These are phyloP conservation scores for Lycium ferocissimum DNA, from an alignment of 257 asterid species.

Conservation along the genomic window DNA sequence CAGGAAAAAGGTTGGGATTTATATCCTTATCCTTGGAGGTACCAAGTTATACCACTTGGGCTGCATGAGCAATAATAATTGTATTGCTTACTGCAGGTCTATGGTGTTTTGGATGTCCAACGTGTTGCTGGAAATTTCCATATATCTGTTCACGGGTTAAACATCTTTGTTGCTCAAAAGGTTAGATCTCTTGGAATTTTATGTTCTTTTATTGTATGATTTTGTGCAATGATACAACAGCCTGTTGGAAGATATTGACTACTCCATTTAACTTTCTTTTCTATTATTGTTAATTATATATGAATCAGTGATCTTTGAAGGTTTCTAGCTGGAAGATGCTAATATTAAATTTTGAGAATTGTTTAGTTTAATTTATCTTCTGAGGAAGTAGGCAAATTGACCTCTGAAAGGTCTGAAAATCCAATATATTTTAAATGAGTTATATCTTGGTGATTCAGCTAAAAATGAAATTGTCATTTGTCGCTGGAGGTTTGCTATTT, in stretches of 20 bases:
- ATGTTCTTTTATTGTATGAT: slow-evolving; percentile 28
- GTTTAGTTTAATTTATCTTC: background rate
- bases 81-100: slow-evolving; percentile 64
- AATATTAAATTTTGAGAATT: background rate
- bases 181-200: slow-evolving; percentile 48
- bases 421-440: background rate
- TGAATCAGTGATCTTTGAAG: background rate
- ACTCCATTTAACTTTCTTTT: background rate
- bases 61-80: background rate
- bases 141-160: slow-evolving; percentile 92
- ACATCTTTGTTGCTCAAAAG: slow-evolving; percentile 93
- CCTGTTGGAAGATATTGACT: background rate
- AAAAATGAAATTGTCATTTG: slow-evolving; percentile 4
- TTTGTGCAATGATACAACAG: slow-evolving; percentile 29
- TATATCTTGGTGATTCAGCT: slow-evolving; percentile 14
- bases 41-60: background rate
- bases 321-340: slow-evolving; percentile 23
- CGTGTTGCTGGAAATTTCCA: slow-evolving; percentile 99
- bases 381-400: background rate
- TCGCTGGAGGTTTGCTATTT: background rate
- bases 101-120: slow-evolving; percentile 95
- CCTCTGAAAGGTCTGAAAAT: slow-evolving; percentile 9
- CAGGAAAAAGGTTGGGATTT: background rate
- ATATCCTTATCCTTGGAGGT: slow-evolving; percentile 8
- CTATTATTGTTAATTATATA: background rate